Percentiles rank a stretch among this genome's conserved stretches.
These are phyloP conservation scores for Silene uniflora DNA, from an alignment of 148 eudicot genomes.

Conservation along the genomic window DNA sequence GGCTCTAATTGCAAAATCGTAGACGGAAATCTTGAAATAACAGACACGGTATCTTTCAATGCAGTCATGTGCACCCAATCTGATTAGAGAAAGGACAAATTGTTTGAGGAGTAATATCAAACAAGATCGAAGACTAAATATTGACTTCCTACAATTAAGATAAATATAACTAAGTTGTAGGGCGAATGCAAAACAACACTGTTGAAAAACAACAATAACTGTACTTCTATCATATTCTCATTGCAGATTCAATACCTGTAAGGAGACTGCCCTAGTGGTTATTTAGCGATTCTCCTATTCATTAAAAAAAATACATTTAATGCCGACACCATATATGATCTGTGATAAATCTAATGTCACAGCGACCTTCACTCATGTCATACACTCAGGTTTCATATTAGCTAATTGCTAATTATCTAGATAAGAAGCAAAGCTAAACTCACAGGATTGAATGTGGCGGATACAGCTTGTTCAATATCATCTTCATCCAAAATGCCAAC, in stretches of 20 bases:
- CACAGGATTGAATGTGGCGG: slow-evolving; percentile 83
- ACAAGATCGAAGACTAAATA: neutral
- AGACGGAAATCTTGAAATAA: neutral
- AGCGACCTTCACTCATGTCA: neutral
- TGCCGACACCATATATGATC: neutral
- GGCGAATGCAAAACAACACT: neutral
- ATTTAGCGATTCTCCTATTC: too few species aligned
- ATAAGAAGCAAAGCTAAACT: slow-evolving; percentile 18
- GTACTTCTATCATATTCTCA: too few species aligned
- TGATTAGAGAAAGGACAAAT: neutral
- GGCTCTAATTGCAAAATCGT: neutral
- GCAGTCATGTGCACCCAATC: neutral
- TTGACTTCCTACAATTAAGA: neutral
- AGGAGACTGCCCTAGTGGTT: too few species aligned
- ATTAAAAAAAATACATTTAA: neutral
- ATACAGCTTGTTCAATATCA: slow-evolving; percentile 58
- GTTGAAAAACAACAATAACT: too few species aligned
- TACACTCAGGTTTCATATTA: neutral
- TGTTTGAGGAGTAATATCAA: neutral
- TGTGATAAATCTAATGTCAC: neutral
- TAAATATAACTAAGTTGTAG: neutral
- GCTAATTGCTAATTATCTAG: neutral
- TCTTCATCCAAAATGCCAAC: slow-evolving; percentile 68
- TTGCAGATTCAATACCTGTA: too few species aligned
- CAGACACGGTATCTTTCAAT: neutral